Evolutionary conservation across 768 basidiomycete species (phyloP).

Genomic region (Suillus fuscotomentosus): DNA sequence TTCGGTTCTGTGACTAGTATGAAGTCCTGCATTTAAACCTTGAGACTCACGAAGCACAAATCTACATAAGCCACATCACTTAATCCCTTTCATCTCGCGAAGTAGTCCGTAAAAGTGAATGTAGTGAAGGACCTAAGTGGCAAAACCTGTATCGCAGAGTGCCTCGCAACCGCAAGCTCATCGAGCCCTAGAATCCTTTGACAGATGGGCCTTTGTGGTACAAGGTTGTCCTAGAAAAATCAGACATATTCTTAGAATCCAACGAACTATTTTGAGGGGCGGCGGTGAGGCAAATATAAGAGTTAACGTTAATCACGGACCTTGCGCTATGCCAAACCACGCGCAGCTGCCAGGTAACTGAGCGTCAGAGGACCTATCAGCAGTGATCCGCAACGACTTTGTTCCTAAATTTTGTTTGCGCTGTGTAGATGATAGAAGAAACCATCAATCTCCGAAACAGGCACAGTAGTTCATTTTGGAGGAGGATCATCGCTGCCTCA

Average conservation of each 20-base stretch:
- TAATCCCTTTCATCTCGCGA: not conserved
- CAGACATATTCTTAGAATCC: not conserved
- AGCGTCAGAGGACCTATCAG: not conserved
- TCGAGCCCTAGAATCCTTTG: not conserved
- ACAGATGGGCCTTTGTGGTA: not conserved
- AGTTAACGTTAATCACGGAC: not conserved
- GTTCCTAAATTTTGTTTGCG: not conserved
- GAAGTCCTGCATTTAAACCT: not conserved
- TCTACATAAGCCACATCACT: not conserved
- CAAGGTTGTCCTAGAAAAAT: not conserved
- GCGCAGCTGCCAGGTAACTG: not conserved
- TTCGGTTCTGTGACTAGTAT: not conserved
- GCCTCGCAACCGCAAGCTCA: not conserved
- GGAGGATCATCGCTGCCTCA: not conserved
- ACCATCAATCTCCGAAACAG: not conserved
- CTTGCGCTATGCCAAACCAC: not conserved
- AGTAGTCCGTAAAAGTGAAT: not conserved
- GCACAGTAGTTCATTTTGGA: too few species aligned
- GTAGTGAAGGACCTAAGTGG: not conserved
- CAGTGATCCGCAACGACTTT: not conserved
- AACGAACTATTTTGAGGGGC: not conserved
- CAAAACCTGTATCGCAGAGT: not conserved
- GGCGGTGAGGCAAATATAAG: not conserved
- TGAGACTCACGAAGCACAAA: not conserved
- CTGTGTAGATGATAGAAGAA: not conserved